These are phyloP conservation scores for Hypoxylon cercidicola DNA, from an alignment of 495 filamentous ascomycete genomes.

Conservation along the genomic window DNA sequence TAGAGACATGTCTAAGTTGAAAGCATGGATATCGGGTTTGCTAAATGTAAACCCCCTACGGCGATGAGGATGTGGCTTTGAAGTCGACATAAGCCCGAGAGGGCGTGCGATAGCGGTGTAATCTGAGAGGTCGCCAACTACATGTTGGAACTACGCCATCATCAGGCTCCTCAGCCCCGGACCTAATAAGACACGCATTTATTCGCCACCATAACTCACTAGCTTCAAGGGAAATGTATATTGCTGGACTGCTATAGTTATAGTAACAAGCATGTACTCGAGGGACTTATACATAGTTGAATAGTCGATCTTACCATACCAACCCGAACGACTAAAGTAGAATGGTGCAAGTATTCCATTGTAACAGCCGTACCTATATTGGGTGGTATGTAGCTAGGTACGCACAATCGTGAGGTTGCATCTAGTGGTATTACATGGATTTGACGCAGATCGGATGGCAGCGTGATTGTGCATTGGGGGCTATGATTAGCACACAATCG, in stretches of 20 bases:
- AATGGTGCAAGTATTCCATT: slow-evolving; percentile 18
- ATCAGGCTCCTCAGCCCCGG: slow-evolving; percentile 22
- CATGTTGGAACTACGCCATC: neutral
- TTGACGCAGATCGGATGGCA: slow-evolving; percentile 41
- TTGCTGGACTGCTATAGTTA: no score
- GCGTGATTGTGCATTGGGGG: slow-evolving; percentile 34
- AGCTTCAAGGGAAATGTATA: no score
- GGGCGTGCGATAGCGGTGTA: slow-evolving; percentile 16
- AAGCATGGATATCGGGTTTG: neutral
- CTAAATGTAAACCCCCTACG: slow-evolving; percentile 2
- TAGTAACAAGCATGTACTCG: no score
- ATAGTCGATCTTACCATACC: slow-evolving; percentile 3
- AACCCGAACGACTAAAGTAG: slow-evolving; percentile 11
- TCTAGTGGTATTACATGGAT: slow-evolving; percentile 33
- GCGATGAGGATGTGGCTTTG: slow-evolving; percentile 10
- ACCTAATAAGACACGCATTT: slow-evolving; percentile 14
- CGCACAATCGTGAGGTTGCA: slow-evolving; percentile 22
- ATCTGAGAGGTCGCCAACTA: slow-evolving; percentile 32
- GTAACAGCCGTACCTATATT: no score
- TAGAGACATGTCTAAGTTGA: slow-evolving; percentile 3
- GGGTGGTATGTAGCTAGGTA: neutral
- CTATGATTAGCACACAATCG: slow-evolving; percentile 30
- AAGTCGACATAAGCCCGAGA: slow-evolving; percentile 21
- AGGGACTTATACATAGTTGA: neutral
- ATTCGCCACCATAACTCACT: slow-evolving; percentile 33